phyloP scores from a whole-genome alignment of 2,329 filamentous ascomycete species.

The Biscogniauxia marginata region DNA sequence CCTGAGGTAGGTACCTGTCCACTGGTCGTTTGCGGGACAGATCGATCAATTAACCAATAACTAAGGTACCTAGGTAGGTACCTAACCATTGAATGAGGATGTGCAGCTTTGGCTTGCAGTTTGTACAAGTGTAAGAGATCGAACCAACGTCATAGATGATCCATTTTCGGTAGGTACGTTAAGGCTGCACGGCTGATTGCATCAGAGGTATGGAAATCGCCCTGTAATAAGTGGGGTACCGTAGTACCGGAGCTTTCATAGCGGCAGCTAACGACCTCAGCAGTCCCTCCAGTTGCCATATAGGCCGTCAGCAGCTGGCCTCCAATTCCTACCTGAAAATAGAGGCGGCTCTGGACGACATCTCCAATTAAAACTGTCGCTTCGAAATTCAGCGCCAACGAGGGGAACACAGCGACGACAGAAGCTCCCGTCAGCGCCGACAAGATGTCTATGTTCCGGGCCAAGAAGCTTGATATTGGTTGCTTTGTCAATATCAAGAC shows the following conservation, averaged over 20 bases:
- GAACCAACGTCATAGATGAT: constrained; percentile 20
- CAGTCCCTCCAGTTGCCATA: neutral
- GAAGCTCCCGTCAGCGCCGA: constrained; percentile 7
- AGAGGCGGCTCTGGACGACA: no score
- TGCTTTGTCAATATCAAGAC: constrained; percentile 83
- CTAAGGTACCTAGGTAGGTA: neutral
- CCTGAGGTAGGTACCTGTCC: neutral
- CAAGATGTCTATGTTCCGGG: constrained; percentile 80
- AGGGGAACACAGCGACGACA: constrained; percentile 6
- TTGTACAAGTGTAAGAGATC: constrained; percentile 3
- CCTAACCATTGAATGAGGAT: neutral
- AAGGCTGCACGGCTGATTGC: constrained; percentile 4
- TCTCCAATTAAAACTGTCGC: constrained; percentile 20
- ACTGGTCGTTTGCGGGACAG: neutral
- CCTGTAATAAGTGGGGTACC: neutral
- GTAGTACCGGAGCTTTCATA: neutral
- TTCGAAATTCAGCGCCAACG: neutral
- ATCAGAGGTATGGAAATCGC: no score
- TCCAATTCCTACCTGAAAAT: no score
- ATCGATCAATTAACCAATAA: neutral
- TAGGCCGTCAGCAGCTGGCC: no score
- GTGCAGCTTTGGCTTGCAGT: neutral
- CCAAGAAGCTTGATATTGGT: constrained; percentile 86
- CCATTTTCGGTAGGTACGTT: constrained; percentile 1
- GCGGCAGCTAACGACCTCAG: neutral